Base-by-base conservation (phyloP, 164 flowering plant species). In the Aristolochia fimbriata region DNA sequence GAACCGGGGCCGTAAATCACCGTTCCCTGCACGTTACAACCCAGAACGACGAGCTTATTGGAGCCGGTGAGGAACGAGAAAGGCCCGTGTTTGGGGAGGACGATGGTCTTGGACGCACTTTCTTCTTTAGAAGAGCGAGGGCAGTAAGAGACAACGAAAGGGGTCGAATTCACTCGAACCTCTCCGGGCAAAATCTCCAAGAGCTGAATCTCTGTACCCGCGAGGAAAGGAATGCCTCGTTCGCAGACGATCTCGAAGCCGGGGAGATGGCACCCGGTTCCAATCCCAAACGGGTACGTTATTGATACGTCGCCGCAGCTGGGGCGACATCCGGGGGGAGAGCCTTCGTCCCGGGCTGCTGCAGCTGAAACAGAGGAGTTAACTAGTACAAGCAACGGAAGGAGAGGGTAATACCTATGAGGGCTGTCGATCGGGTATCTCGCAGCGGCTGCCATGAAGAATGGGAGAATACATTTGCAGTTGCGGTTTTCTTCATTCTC, bases 221-320 rank as follows among this genome's bases (percentile, higher is more conserved):
- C 46, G 9, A 61, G 27, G 31, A 17, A 33, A 12, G 57, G 47
- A 51, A 51, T 61, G 0, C 12, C 25, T 51, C 30, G n/a, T 16
- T 31, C 37, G 56, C 57, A 51, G 47, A 15, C 49, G 25, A 61
- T 22, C 41, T 61, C 56, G 23, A 61, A 61, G 14, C 57, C 57
- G 13, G 54, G 21, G 27, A 13, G 37, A 27, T 15, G 48, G 21
- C 62, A 60, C 14, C 62, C 54, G 4, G 47, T 2, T 6, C 53
- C 62, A 19, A 48, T 27, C 48, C 54, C 54, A 15, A 51, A 61
- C 7, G 63, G 63, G 54, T 31, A 61, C 13, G 15, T 33, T 19
- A 61, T 33, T 10, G 50, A 20, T 3, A 61, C 20, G 15, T 37
- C 21, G n/a, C 63, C 56, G 21, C 63, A 51, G 19, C 15, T 61